These are phyloP conservation scores for Termitomyces sp. DNA, from an alignment of 768 basidiomycete species.

Conservation along the genomic window DNA sequence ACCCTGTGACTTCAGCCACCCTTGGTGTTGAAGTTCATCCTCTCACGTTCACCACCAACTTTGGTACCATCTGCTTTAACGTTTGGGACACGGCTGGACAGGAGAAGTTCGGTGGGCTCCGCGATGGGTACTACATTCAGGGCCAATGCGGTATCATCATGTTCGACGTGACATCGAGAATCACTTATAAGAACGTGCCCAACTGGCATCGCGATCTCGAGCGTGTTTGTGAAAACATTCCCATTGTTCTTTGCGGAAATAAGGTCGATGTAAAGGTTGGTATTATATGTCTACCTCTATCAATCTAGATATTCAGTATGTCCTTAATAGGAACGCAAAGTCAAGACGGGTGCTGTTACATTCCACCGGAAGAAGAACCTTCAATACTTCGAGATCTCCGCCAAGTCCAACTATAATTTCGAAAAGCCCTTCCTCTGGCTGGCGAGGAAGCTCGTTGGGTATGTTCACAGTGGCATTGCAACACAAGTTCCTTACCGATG, in stretches of 20 bases:
- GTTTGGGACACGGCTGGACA: constrained; percentile 99
- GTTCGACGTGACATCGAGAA: constrained; percentile 99
- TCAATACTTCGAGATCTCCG: constrained; percentile 99
- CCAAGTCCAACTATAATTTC: constrained; percentile 99
- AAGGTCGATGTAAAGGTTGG: constrained; percentile 98
- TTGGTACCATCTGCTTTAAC: constrained; percentile 98
- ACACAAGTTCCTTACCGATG: neutral
- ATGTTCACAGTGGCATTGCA: constrained; percentile 21
- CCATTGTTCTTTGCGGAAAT: constrained; percentile 98
- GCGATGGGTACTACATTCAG: constrained; percentile 95
- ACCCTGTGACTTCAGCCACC: constrained; percentile 57
- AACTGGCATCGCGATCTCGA: constrained; percentile 99
- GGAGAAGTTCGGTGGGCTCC: constrained; percentile 99
- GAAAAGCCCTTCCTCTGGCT: constrained; percentile 99
- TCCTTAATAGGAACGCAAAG: constrained; percentile 88
- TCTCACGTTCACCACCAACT: constrained; percentile 94
- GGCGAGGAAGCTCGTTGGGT: constrained; percentile 97
- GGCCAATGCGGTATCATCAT: constrained; percentile 99
- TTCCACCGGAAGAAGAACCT: constrained; percentile 99
- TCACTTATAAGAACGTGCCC: constrained; percentile 99
- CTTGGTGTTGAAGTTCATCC: constrained; percentile 99
- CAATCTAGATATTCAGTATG: constrained; percentile 3
- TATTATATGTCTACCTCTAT: constrained; percentile 6
- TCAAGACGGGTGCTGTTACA: constrained; percentile 96
- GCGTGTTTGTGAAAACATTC: constrained; percentile 99